Percentiles rank a stretch among this genome's conserved stretches.
These are phyloP conservation scores for Leccinum longicurvipes DNA, from an alignment of 768 basidiomycete species.

Conservation along the genomic window DNA sequence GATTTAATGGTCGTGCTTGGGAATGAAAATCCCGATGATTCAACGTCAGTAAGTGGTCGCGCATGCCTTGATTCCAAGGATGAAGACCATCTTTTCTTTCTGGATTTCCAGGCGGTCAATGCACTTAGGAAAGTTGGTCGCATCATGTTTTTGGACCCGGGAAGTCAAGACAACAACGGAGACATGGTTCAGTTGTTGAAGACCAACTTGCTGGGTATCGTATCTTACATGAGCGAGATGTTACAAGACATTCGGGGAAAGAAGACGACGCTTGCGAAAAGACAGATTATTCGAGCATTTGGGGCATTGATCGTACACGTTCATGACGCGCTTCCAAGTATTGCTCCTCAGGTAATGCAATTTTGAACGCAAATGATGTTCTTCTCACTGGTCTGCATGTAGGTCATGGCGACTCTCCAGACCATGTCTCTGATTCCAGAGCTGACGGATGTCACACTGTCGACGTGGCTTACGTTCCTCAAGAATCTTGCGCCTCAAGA, in stretches of 20 bases:
- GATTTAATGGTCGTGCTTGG: conserved; percentile 78
- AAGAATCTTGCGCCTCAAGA: conserved; percentile 63
- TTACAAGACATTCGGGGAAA: conserved; percentile 83
- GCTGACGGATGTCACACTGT: conserved; percentile 73
- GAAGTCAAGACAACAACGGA: conserved; percentile 27
- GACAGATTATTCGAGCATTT: conserved; percentile 74
- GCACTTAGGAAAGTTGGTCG: conserved; percentile 46
- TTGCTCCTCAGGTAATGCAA: conserved; percentile 78
- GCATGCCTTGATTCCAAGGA: conserved; percentile 20
- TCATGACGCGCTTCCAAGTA: conserved; percentile 66
- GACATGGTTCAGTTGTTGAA: conserved; percentile 63
- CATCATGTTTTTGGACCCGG: conserved; percentile 23
- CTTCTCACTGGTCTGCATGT: conserved; percentile 7
- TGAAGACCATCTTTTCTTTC: conserved; percentile 26
- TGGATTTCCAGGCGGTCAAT: conserved; percentile 43
- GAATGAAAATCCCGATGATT: conserved; percentile 50
- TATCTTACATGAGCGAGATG: conserved; percentile 81
- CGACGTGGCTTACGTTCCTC: conserved; percentile 79
- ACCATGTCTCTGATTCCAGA: conserved; percentile 76
- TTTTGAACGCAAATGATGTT: conserved; percentile 1
- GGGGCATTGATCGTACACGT: conserved; percentile 69
- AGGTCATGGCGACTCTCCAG: conserved; percentile 97
- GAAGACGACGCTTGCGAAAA: conserved; percentile 64
- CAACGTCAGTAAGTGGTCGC: conserved; percentile 48
- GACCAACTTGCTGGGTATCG: conserved; percentile 77